A percentile compares a stretch with the other conserved stretches of the same genome.
Evolutionary conservation across 2,329 filamentous ascomycete species (phyloP).

Genomic region (Pestalotiopsis sp.): DNA sequence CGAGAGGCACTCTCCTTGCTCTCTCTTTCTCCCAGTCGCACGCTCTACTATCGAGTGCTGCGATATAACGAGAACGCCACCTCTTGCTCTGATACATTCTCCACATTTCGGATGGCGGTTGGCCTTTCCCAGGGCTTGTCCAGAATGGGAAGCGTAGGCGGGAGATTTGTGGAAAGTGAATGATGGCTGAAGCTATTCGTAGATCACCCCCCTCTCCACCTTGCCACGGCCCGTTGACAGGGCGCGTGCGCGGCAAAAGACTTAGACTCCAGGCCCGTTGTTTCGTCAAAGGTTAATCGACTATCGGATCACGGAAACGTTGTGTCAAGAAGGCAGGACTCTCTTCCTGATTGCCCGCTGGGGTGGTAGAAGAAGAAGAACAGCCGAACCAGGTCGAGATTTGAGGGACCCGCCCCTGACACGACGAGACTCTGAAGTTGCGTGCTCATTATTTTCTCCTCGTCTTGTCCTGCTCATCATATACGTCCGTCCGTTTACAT

Average conservation of each 20-base stretch:
- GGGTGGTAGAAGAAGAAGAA: not conserved
- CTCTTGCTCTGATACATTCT: not conserved
- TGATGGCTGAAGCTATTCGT: not conserved
- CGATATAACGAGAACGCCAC: not conserved
- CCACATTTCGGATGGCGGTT: not conserved
- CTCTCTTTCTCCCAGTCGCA: not conserved
- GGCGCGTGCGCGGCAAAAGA: not conserved
- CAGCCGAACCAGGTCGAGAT: not conserved
- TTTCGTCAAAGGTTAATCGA: not conserved
- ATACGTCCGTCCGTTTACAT: not conserved
- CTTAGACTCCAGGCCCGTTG: not conserved
- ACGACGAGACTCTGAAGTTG: not conserved
- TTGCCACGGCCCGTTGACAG: slow-evolving; percentile 1
- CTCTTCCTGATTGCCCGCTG: not conserved
- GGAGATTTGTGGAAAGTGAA: not conserved
- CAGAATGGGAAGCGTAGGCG: not conserved
- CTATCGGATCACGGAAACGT: not conserved
- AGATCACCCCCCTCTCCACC: not conserved
- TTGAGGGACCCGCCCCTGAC: not conserved
- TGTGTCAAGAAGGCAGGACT: not conserved
- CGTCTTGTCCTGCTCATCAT: not conserved
- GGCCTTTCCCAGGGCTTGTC: not conserved
- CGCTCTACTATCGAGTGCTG: not conserved
- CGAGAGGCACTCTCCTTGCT: not conserved
- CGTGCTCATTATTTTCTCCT: not conserved